A percentile compares a stretch with the other conserved stretches of the same genome.
phyloP scores from a whole-genome alignment of 768 basidiomycete species.

The Suillus bovinus region DNA sequence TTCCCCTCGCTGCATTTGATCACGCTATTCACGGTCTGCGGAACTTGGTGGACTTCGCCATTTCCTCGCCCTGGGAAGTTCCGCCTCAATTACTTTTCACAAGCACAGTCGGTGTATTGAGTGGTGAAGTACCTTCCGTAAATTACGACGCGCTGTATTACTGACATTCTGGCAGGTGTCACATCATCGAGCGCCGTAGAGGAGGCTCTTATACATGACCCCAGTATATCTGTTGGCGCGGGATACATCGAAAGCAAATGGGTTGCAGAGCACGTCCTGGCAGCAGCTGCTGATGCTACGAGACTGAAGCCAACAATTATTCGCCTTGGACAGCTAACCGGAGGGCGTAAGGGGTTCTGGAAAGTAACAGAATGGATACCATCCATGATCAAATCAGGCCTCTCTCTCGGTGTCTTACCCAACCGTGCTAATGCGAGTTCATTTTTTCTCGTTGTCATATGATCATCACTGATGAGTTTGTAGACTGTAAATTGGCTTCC shows the following conservation, averaged over 20 bases:
- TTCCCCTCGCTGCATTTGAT: constrained; percentile 33
- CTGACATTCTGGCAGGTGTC: neutral
- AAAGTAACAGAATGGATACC: constrained; percentile 47
- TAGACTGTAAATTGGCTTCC: constrained; percentile 31
- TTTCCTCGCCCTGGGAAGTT: constrained; percentile 18
- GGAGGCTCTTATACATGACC: constrained; percentile 24
- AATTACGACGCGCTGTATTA: neutral
- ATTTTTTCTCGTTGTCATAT: constrained; percentile 12
- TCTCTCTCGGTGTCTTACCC: constrained; percentile 34
- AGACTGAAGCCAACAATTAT: constrained; percentile 34
- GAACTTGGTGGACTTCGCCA: constrained; percentile 35
- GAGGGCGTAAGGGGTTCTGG: constrained; percentile 42
- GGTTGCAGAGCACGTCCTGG: constrained; percentile 41
- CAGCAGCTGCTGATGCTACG: constrained; percentile 29
- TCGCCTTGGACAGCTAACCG: constrained; percentile 46
- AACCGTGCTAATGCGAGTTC: constrained; percentile 28
- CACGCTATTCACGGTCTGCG: constrained; percentile 28
- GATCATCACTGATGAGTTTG: neutral
- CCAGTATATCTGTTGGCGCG: constrained; percentile 26
- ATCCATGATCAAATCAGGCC: constrained; percentile 33
- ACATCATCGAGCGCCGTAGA: neutral
- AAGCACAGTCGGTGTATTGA: constrained; percentile 35
- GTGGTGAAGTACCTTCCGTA: constrained; percentile 7
- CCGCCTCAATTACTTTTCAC: constrained; percentile 32
- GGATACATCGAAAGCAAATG: constrained; percentile 46